phyloP scores from a whole-genome alignment of 345 rosid species.

The Anacardium occidentale region DNA sequence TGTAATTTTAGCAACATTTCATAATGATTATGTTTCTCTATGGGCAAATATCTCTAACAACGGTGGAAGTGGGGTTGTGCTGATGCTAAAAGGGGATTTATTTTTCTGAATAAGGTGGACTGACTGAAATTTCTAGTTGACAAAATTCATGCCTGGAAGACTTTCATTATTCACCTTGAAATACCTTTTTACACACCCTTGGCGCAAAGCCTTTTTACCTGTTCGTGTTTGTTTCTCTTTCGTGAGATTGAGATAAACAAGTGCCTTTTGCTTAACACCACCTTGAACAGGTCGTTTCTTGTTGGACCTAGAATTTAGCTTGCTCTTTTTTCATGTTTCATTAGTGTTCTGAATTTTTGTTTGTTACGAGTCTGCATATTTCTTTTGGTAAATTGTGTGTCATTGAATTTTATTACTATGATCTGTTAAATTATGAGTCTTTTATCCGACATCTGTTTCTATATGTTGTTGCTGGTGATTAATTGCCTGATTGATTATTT shows the following conservation, averaged over 20 bases:
- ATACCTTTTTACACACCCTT: background rate
- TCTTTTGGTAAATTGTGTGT: background rate
- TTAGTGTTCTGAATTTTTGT: background rate
- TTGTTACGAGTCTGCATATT: background rate
- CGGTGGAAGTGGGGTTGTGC: background rate
- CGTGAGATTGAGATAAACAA: background rate
- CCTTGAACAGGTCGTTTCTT: background rate
- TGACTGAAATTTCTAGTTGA: background rate
- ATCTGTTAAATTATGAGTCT: background rate
- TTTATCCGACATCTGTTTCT: background rate
- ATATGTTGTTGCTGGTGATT: background rate
- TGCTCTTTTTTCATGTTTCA: background rate
- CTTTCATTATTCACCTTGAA: background rate
- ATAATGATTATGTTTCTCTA: background rate
- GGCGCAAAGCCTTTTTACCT: background rate
- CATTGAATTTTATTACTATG: background rate
- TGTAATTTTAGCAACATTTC: too few species aligned
- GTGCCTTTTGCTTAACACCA: background rate
- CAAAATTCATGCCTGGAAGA: background rate
- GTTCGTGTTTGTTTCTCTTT: background rate
- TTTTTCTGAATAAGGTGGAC: background rate
- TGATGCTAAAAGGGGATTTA: background rate
- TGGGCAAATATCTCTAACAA: background rate
- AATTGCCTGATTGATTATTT: background rate
- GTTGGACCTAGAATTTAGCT: background rate